Conservation (phyloP, 208 protist species). For the Acanthamoeba divionensis region DNA sequence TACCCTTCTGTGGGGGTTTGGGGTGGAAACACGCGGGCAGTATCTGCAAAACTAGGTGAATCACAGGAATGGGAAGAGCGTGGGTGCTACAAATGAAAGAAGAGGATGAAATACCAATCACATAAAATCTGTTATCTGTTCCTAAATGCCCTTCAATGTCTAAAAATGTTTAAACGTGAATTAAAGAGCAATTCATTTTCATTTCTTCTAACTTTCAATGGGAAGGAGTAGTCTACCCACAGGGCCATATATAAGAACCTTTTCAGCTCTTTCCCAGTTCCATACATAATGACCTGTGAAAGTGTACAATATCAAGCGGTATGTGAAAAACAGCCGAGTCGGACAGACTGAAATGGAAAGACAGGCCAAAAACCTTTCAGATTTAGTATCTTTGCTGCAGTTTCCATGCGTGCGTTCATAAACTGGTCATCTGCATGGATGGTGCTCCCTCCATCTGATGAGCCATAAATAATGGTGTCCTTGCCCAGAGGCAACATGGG, state of each 20-base stretch:
- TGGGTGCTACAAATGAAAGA: neutral
- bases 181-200: too few species aligned
- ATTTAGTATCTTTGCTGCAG: conserved; percentile 5
- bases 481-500: neutral
- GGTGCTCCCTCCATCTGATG: neutral
- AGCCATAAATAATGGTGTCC: neutral
- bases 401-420: conserved; percentile 12
- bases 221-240: neutral
- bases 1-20: conserved; percentile 27
- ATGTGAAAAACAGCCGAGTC: neutral
- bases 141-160: neutral
- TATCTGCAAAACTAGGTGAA: neutral
- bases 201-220: neutral
- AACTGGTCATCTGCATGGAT: neutral
- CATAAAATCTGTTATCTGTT: neutral
- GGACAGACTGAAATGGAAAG: neutral
- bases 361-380: neutral
- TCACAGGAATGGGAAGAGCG: neutral
- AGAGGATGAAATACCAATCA: neutral
- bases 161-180: neutral
- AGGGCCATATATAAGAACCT: neutral
- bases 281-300: neutral
- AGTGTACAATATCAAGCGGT: too few species aligned
- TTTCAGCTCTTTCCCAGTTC: conserved; percentile 26
- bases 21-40: conserved; percentile 8